A percentile compares a stretch with the other conserved stretches of the same genome.
These are phyloP conservation scores for Boletus rufocinnamomeus DNA, from an alignment of 768 basidiomycete genomes.

Conservation along the genomic window DNA sequence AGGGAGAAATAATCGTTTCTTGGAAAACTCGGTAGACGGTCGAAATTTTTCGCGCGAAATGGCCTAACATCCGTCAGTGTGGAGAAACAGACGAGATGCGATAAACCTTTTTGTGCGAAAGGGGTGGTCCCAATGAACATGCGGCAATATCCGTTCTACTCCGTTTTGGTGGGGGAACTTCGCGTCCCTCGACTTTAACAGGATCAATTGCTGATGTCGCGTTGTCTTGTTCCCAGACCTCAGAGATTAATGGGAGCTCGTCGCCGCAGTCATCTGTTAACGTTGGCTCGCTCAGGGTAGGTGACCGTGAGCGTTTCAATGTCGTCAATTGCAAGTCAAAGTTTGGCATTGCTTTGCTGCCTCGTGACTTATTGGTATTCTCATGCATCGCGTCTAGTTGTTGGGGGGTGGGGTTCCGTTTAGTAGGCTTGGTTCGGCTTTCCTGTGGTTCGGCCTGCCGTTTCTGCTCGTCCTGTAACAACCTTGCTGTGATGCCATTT, in stretches of 20 bases:
- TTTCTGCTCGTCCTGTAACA: slow-evolving; percentile 5
- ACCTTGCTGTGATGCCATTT: slow-evolving; percentile 6
- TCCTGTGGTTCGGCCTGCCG: slow-evolving; percentile 1
- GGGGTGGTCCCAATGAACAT: background rate
- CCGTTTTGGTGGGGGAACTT: slow-evolving; percentile 24
- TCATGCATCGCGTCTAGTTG: slow-evolving; percentile 47
- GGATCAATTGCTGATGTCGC: slow-evolving; percentile 36
- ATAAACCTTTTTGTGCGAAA: slow-evolving; percentile 19
- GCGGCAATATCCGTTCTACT: background rate
- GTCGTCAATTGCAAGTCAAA: slow-evolving; percentile 53
- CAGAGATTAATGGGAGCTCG: slow-evolving; percentile 37
- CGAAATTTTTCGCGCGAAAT: background rate
- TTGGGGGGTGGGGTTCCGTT: slow-evolving; percentile 34
- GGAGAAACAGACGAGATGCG: background rate
- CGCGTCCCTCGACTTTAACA: slow-evolving; percentile 36
- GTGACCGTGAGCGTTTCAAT: slow-evolving; percentile 26
- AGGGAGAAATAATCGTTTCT: slow-evolving; percentile 23
- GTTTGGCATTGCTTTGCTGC: slow-evolving; percentile 38
- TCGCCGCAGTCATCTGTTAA: slow-evolving; percentile 36
- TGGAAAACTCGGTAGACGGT: background rate
- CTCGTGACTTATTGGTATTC: slow-evolving; percentile 35
- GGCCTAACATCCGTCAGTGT: slow-evolving; percentile 15
- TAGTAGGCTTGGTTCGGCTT: slow-evolving; percentile 27
- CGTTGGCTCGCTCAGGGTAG: slow-evolving; percentile 8
- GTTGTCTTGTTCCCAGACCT: slow-evolving; percentile 36